Evolutionary conservation across 108 stramenopile genomes (phyloP).

Genomic region (Mayamaea pseudoterrestris): DNA sequence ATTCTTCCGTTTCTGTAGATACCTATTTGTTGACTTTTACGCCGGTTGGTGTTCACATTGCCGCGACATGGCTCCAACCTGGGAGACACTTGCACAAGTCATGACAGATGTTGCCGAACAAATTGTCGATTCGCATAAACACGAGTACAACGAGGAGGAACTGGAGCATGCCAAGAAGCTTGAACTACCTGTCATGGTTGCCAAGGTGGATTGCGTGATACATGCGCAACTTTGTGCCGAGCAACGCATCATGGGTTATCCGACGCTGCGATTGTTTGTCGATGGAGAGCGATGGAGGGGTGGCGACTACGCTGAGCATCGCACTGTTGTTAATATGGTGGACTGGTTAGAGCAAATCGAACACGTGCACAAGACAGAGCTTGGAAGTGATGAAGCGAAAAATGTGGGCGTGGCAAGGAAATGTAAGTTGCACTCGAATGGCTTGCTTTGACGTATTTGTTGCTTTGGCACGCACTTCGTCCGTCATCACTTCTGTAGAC

Average conservation of each 20-base stretch:
- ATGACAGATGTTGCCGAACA: constrained; percentile 49
- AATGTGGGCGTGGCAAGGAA: constrained; percentile 12
- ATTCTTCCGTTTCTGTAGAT: too few species aligned
- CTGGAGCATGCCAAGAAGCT: constrained; percentile 42
- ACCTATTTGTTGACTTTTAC: constrained; percentile 56
- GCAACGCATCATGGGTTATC: constrained; percentile 79
- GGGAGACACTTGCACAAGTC: constrained; percentile 76
- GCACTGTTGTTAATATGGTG: constrained; percentile 67
- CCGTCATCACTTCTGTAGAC: not conserved
- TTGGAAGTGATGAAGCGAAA: constrained; percentile 15
- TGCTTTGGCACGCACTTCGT: not conserved
- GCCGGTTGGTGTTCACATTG: constrained; percentile 67
- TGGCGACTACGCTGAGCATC: constrained; percentile 70
- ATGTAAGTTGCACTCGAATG: constrained; percentile 2
- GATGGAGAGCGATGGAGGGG: constrained; percentile 36
- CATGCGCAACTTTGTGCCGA: constrained; percentile 58
- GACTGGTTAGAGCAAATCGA: constrained; percentile 41
- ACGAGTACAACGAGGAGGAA: constrained; percentile 48
- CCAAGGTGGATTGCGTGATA: constrained; percentile 79
- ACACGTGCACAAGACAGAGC: constrained; percentile 28
- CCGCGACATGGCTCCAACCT: constrained; percentile 70
- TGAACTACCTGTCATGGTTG: constrained; percentile 66
- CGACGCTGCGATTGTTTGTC: constrained; percentile 79
- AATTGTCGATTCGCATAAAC: constrained; percentile 16
- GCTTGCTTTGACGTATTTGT: not conserved